Percentiles rank a stretch among this genome's conserved stretches.
These are phyloP conservation scores for Fusarium citri DNA, from an alignment of 2,329 filamentous ascomycete species.

Conservation along the genomic window DNA sequence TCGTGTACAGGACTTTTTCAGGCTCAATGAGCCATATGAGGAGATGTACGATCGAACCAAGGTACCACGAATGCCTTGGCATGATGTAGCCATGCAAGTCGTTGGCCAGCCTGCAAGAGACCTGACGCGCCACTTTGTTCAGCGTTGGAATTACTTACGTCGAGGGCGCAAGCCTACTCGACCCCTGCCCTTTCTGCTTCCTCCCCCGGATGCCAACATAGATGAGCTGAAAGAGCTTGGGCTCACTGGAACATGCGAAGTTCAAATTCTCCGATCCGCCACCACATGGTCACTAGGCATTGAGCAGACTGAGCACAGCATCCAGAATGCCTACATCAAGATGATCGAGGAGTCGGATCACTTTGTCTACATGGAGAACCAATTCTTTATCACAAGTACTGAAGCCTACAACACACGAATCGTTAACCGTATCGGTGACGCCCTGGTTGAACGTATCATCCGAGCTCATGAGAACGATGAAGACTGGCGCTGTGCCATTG, in stretches of 20 bases:
- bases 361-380: slow-evolving; percentile 98
- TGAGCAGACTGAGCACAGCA: slow-evolving; percentile 89
- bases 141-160: slow-evolving; percentile 97
- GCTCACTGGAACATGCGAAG: slow-evolving; percentile 92
- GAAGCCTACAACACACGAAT: slow-evolving; percentile 89
- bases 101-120: slow-evolving; percentile 96
- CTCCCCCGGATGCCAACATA: slow-evolving; percentile 89
- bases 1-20: slow-evolving; percentile 93
- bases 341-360: slow-evolving; percentile 96
- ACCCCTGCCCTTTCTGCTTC: slow-evolving; percentile 91
- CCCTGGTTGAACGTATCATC: slow-evolving; percentile 90
- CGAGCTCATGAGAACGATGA: slow-evolving; percentile 85
- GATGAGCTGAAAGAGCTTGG: slow-evolving; percentile 89
- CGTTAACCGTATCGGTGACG: slow-evolving; percentile 93
- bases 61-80: slow-evolving; percentile 96
- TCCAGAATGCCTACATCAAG: slow-evolving; percentile 94
- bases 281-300: slow-evolving; percentile 93
- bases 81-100: slow-evolving; percentile 97
- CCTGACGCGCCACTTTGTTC: slow-evolving; percentile 94
- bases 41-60: slow-evolving; percentile 97
- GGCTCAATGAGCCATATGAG: slow-evolving; percentile 92
- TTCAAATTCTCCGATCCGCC: slow-evolving; percentile 93
- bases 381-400: slow-evolving; percentile 96
- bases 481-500: slow-evolving; percentile 88
- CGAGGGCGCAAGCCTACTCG: slow-evolving; percentile 92